A percentile compares a stretch with the other conserved stretches of the same genome.
Conservation (phyloP, 2,329 filamentous ascomycete genomes). For the Camillea tinctor region DNA sequence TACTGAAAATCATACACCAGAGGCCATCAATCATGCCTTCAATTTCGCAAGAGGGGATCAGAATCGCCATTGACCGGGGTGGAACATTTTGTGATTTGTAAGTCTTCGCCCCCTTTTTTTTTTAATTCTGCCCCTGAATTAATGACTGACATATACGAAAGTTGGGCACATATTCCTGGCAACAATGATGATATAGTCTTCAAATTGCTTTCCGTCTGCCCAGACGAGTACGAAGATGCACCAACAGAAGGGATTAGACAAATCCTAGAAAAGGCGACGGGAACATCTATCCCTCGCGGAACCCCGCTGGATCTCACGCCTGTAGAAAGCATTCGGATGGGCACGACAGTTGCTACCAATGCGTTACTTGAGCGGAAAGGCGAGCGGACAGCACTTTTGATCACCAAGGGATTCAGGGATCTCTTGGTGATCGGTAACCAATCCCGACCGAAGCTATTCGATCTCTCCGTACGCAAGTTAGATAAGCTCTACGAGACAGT, state of each 20-base stretch:
- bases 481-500: conserved; percentile 67
- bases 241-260: conserved; percentile 68
- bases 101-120: neutral
- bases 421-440: conserved; percentile 71
- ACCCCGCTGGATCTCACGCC: conserved; percentile 8
- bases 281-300: conserved; percentile 48
- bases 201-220: conserved; percentile 72
- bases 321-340: conserved; percentile 52
- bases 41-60: conserved; percentile 7
- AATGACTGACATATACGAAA: conserved; percentile 29
- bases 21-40: conserved; percentile 4
- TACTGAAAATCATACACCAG: neutral
- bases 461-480: conserved; percentile 65
- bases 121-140: neutral
- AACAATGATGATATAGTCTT: conserved; percentile 64
- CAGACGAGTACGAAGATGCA: conserved; percentile 67
- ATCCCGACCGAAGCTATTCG: conserved; percentile 69
- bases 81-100: conserved; percentile 66
- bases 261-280: conserved; percentile 60
- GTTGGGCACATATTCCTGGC: conserved; percentile 64
- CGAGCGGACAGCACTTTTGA: conserved; percentile 67
- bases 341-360: conserved; percentile 75
- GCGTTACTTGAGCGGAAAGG: conserved; percentile 70
- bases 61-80: conserved; percentile 51
- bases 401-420: conserved; percentile 71